These are phyloP conservation scores for Filobasidium wieringae DNA, from an alignment of 768 basidiomycete species.

Conservation along the genomic window DNA sequence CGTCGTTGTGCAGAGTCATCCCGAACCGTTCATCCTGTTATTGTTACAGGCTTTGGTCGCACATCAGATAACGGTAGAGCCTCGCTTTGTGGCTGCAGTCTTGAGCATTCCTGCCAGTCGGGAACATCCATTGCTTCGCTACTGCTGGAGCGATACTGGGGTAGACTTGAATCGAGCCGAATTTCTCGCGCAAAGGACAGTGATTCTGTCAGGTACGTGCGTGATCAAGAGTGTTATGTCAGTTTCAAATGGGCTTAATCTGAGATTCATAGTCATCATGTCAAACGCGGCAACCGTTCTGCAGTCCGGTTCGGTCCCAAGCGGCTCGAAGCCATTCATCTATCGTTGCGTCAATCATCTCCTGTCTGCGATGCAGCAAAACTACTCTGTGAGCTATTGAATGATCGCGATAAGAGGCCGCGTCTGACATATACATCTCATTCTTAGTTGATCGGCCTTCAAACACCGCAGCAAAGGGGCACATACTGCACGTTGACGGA, in stretches of 20 bases:
- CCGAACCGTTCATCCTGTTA: slow-evolving; percentile 48
- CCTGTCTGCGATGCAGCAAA: slow-evolving; percentile 48
- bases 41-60: slow-evolving; percentile 49
- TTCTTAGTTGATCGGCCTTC: slow-evolving; percentile 1
- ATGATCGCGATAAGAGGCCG: not conserved
- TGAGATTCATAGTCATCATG: slow-evolving; percentile 42
- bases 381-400: slow-evolving; percentile 41
- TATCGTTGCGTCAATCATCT: slow-evolving; percentile 41
- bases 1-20: slow-evolving; percentile 40
- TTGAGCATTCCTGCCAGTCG: slow-evolving; percentile 49
- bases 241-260: not conserved
- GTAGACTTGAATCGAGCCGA: not conserved
- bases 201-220: slow-evolving; percentile 41
- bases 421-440: not conserved
- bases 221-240: slow-evolving; percentile 6
- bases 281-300: slow-evolving; percentile 43
- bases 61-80: slow-evolving; percentile 46
- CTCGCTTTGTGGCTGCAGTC: slow-evolving; percentile 50
- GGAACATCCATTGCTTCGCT: slow-evolving; percentile 42
- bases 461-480: not conserved
- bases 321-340: slow-evolving; percentile 25
- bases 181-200: slow-evolving; percentile 4
- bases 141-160: not conserved
- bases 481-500: slow-evolving; percentile 12
- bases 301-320: slow-evolving; percentile 13